A percentile compares a stretch with the other conserved stretches of the same genome.
These are phyloP conservation scores for Coniophora puteana DNA, from an alignment of 1,284 basidiomycete species.

Conservation along the genomic window DNA sequence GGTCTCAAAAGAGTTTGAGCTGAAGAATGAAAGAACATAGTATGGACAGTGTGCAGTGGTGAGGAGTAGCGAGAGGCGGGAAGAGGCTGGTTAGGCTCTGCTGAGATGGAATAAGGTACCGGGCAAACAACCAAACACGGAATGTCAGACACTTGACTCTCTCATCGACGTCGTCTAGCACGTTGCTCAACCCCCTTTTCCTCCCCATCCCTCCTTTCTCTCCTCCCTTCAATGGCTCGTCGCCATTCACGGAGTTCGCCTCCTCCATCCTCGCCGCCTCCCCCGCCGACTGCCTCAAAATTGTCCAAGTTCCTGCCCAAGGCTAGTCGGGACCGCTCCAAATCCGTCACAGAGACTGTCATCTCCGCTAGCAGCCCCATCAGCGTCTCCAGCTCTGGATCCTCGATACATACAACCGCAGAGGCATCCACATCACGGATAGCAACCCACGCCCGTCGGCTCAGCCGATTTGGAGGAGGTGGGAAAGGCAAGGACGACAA, in stretches of 20 bases:
- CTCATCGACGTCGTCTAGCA: neutral
- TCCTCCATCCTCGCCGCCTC: conserved; percentile 30
- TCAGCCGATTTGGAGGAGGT: conserved; percentile 10
- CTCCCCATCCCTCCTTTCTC: neutral
- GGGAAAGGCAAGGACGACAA: conserved; percentile 15
- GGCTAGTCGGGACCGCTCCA: conserved; percentile 54
- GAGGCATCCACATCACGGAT: conserved; percentile 23
- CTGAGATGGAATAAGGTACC: too few relatives aligned
- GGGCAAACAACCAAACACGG: conserved; percentile 4
- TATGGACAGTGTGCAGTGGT: too few relatives aligned
- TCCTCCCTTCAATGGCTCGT: conserved; percentile 29
- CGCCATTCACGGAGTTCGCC: conserved; percentile 35
- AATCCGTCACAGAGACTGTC: conserved; percentile 46
- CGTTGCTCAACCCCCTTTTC: neutral
- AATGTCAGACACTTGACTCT: neutral
- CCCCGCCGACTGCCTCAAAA: conserved; percentile 40
- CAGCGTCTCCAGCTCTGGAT: conserved; percentile 38
- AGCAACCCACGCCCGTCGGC: conserved; percentile 18
- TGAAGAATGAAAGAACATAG: too few relatives aligned
- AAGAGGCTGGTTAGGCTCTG: too few relatives aligned
- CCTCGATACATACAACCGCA: conserved; percentile 28
- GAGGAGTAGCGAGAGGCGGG: too few relatives aligned
- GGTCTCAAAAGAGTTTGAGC: too few relatives aligned
- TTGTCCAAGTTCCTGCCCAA: conserved; percentile 67
- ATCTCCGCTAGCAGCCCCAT: conserved; percentile 36